Conservation (phyloP, 1,284 basidiomycete species). For the Ustilago sp. region DNA sequence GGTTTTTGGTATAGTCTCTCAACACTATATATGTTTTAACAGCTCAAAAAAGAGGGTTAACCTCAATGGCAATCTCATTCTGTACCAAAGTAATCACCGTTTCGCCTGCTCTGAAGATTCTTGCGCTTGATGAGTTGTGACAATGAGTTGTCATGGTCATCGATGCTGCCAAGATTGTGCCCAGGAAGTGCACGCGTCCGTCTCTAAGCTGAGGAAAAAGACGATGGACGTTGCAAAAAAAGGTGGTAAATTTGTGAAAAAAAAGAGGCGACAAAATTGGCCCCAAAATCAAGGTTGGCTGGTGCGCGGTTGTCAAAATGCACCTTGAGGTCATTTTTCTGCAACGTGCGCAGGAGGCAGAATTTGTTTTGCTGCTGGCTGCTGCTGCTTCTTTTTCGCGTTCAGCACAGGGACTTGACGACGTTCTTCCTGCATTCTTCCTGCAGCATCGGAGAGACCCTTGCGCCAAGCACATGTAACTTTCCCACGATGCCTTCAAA, state of each 20-base stretch:
- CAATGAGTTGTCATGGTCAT: neutral
- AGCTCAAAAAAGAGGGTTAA: neutral
- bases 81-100: neutral
- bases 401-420: neutral
- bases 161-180: neutral
- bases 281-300: neutral
- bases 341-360: constrained; percentile 32
- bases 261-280: neutral
- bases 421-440: neutral
- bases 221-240: neutral
- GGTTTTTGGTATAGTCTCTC: neutral
- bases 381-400: neutral
- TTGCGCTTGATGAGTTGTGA: neutral
- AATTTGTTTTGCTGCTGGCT: neutral
- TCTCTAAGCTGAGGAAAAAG: neutral
- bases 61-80: neutral
- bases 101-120: neutral
- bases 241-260: neutral
- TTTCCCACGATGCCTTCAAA: neutral
- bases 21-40: constrained; percentile 6
- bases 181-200: neutral
- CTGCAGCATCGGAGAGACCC: neutral
- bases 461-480: neutral
- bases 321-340: constrained; percentile 37
- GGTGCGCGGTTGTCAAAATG: constrained; percentile 4